Base-by-base conservation (phyloP, 73 alveolate genomes). In the Diophrys sp. region DNA sequence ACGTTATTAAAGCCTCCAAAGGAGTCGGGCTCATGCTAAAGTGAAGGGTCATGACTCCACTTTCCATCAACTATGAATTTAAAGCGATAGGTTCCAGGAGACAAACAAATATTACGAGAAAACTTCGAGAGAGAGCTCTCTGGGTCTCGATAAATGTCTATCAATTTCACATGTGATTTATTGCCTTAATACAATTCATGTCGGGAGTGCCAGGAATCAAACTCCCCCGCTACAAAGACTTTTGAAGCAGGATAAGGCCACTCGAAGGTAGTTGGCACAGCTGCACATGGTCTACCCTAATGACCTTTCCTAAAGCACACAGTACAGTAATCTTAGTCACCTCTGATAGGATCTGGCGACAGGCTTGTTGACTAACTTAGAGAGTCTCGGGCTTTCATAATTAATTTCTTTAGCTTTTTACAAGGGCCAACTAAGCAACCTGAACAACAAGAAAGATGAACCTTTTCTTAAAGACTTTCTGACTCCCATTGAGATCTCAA, bases 401-500 rank as follows among this genome's bases (percentile, higher is more conserved):
- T n/a, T n/a, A n/a, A n/a, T n/a, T n/a, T n/a, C n/a, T n/a, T n/a
- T n/a, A n/a, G n/a, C n/a, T n/a, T n/a, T n/a, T n/a, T n/a, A n/a
- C n/a, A n/a, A n/a, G n/a, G n/a, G n/a, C n/a, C n/a, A n/a, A n/a
- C n/a, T n/a, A n/a, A n/a, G n/a, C n/a, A n/a, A n/a, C n/a, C n/a
- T n/a, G n/a, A n/a, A n/a, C n/a, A n/a, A n/a, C n/a, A n/a, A n/a
- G n/a, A n/a, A n/a, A n/a, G n/a, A n/a, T n/a, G n/a, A n/a, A n/a
- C n/a, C n/a, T n/a, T n/a, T n/a, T n/a, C n/a, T n/a, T n/a, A n/a
- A n/a, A n/a, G n/a, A n/a, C n/a, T n/a, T n/a, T n/a, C n/a, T n/a
- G n/a, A n/a, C n/a, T n/a, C n/a, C n/a, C n/a, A n/a, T 97, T 23
- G 99, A 97, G 87, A 97, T 97, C 26, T 98, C 99, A 24, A 94